phyloP scores from a whole-genome alignment of 1,139 yeast species.

The Kurtzmaniella quercitrusa region DNA sequence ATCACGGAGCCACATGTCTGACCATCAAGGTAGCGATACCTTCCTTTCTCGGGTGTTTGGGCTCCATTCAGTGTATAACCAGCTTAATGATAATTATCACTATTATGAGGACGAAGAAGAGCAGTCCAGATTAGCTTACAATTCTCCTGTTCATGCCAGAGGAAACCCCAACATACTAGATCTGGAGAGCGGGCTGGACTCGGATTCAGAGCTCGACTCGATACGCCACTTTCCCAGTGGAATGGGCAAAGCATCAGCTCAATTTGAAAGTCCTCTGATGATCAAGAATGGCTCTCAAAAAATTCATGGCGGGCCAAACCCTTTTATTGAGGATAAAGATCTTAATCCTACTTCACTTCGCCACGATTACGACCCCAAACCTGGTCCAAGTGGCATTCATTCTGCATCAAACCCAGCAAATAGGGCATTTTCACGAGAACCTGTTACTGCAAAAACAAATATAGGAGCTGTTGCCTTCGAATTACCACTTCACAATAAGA shows the following conservation, averaged over 20 bases:
- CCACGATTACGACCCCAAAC: neutral
- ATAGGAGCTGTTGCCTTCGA: conserved; percentile 8
- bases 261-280: neutral
- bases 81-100: conserved; percentile 34
- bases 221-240: neutral
- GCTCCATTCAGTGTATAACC: conserved; percentile 46
- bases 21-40: conserved; percentile 32
- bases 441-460: neutral
- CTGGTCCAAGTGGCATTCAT: neutral
- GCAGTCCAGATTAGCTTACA: conserved; percentile 5
- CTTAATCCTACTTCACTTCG: neutral
- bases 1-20: conserved; percentile 5
- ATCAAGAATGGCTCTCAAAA: no score
- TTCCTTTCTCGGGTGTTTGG: conserved; percentile 57
- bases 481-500: conserved; percentile 8
- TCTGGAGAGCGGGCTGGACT: conserved; percentile 9
- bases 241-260: neutral
- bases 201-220: conserved; percentile 1
- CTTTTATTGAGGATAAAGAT: neutral
- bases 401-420: neutral
- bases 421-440: neutral
- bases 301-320: neutral
- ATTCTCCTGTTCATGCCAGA: conserved; percentile 2
- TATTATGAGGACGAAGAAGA: conserved; percentile 24
- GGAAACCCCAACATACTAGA: conserved; percentile 6